Conservation (phyloP, 2,329 filamentous ascomycete species). For the Xenosphaeropsis pyriputrescens region DNA sequence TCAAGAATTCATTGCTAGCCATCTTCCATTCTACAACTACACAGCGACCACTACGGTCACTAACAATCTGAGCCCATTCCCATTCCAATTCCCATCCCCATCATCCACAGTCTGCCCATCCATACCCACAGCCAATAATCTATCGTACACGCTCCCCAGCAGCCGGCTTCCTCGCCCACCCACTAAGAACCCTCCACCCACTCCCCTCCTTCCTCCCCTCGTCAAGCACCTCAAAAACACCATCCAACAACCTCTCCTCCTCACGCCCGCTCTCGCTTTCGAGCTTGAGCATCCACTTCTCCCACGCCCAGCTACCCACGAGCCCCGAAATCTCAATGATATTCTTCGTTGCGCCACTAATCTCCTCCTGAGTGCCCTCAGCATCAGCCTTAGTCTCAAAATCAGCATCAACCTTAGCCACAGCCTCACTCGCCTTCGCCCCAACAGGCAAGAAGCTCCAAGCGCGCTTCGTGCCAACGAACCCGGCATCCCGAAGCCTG, state of each 20-base stretch:
- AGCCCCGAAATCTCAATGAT: conserved; percentile 66
- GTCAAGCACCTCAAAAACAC: conserved; percentile 45
- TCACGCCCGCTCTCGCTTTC: conserved; percentile 73
- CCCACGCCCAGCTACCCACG: conserved; percentile 82
- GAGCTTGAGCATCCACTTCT: conserved; percentile 85
- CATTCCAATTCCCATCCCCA: not conserved
- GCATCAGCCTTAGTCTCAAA: conserved; percentile 21
- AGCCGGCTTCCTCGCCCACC: conserved; percentile 47
- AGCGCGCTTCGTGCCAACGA: conserved; percentile 64
- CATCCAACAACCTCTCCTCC: conserved; percentile 43
- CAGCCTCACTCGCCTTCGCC: conserved; percentile 16
- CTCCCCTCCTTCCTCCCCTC: conserved; percentile 45
- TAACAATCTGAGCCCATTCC: not conserved
- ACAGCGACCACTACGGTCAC: no score
- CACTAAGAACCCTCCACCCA: conserved; percentile 45
- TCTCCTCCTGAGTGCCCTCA: conserved; percentile 26
- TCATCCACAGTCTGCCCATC: not conserved
- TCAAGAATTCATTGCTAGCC: no score
- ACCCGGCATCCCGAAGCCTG: conserved; percentile 61
- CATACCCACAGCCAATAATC: not conserved
- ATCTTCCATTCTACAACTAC: no score
- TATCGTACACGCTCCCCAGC: not conserved
- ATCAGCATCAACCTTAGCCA: conserved; percentile 25
- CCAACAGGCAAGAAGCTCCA: conserved; percentile 89
- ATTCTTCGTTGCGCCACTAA: conserved; percentile 53